Evolutionary conservation across 495 filamentous ascomycete genomes (phyloP).

Genomic region (Podospora sp.): DNA sequence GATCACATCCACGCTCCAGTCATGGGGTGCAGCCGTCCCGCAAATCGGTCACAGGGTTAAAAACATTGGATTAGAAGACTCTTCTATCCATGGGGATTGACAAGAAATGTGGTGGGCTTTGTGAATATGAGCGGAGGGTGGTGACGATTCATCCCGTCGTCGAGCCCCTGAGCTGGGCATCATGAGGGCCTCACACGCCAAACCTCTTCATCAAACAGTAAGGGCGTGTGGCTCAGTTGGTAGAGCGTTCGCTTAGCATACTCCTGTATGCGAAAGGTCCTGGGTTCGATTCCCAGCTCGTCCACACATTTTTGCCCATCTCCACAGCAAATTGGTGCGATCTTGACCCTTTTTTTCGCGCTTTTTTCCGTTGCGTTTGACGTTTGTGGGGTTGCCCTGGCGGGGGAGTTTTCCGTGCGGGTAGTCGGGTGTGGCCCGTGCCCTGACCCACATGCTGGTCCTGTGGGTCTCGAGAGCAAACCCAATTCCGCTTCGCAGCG

Average conservation of each 20-base stretch:
- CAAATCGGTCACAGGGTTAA: no score
- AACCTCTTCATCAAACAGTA: not conserved
- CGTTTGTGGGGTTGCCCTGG: not conserved
- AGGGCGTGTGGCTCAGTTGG: not conserved
- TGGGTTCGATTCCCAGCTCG: not conserved
- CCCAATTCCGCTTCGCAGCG: not conserved
- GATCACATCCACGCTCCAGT: no score
- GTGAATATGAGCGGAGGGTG: no score
- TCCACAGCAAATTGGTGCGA: not conserved
- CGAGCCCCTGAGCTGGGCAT: not conserved
- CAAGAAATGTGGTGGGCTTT: no score
- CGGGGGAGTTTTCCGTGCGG: not conserved
- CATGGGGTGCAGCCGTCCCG: no score
- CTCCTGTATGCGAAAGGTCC: not conserved
- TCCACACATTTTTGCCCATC: not conserved
- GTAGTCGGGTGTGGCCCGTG: not conserved
- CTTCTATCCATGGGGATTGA: no score
- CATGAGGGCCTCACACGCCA: no score
- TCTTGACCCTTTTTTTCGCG: not conserved
- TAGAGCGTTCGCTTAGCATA: conserved; percentile 1
- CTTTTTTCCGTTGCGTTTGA: not conserved
- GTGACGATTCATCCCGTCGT: no score
- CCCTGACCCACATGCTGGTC: not conserved
- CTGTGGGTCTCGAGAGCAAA: not conserved
- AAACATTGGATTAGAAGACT: no score